Evolutionary conservation across 352 stramenopile genomes (phyloP).

Genomic region (Peronospora destructor): DNA sequence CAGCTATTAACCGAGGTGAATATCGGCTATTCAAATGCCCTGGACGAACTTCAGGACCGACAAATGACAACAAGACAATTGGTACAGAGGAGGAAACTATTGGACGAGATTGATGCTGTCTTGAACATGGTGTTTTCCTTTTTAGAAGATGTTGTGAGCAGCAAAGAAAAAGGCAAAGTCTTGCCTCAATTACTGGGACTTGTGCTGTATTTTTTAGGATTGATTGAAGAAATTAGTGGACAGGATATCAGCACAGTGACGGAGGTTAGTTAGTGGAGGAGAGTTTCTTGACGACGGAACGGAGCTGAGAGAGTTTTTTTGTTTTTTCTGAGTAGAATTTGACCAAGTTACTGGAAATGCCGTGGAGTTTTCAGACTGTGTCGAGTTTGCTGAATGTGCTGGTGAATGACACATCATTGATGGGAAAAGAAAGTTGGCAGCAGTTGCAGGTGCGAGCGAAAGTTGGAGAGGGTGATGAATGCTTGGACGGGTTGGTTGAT

Average conservation of each 20-base stretch:
- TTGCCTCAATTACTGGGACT: slow-evolving; percentile 59
- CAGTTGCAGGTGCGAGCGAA: slow-evolving; percentile 41
- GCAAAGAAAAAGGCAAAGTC: slow-evolving; percentile 21
- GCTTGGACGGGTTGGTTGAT: neutral
- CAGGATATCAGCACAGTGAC: slow-evolving; percentile 1
- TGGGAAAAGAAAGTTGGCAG: slow-evolving; percentile 41
- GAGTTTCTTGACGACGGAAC: too few species aligned
- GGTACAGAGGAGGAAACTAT: slow-evolving; percentile 18
- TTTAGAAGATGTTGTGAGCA: slow-evolving; percentile 36
- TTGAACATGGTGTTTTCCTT: slow-evolving; percentile 53
- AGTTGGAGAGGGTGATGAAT: neutral
- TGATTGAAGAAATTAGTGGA: slow-evolving; percentile 31
- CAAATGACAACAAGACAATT: slow-evolving; percentile 4
- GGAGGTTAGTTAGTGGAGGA: slow-evolving; percentile 7
- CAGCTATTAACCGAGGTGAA: slow-evolving; percentile 74
- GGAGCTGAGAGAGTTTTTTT: neutral
- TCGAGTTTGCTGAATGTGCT: slow-evolving; percentile 54
- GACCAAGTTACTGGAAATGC: slow-evolving; percentile 57
- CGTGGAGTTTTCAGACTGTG: slow-evolving; percentile 48
- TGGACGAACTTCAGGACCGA: slow-evolving; percentile 29
- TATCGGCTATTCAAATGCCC: slow-evolving; percentile 47
- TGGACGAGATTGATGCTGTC: slow-evolving; percentile 44
- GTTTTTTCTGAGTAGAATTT: slow-evolving; percentile 23
- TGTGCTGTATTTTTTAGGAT: slow-evolving; percentile 44
- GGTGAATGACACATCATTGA: slow-evolving; percentile 38